Conservation (phyloP, 106 monocot species). For the Hemerocallis citrina region DNA sequence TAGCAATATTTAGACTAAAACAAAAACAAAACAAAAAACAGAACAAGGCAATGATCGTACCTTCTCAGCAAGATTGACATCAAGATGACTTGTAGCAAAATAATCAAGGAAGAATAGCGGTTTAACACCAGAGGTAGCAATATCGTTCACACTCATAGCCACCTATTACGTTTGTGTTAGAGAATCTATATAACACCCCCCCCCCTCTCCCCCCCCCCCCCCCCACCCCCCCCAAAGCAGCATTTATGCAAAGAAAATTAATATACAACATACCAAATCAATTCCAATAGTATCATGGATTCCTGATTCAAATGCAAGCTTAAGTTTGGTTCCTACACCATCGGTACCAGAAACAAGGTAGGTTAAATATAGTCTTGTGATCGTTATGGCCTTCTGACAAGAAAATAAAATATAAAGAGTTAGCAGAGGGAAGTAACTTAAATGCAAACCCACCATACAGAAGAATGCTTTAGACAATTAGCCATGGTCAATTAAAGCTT, state of each 20-base stretch:
- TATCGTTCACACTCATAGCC: constrained; percentile 95
- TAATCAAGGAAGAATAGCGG: constrained; percentile 88
- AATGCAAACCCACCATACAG: too few relatives aligned
- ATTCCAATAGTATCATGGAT: constrained; percentile 89
- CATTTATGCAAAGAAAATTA: too few relatives aligned
- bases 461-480: too few relatives aligned
- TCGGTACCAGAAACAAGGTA: constrained; percentile 90
- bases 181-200: too few relatives aligned
- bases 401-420: too few relatives aligned
- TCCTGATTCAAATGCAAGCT: constrained; percentile 90
- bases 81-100: constrained; percentile 72
- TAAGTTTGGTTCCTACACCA: constrained; percentile 90
- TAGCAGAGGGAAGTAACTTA: too few relatives aligned
- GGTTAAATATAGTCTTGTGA: too few relatives aligned
- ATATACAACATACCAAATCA: constrained; percentile 51
- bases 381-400: too few relatives aligned
- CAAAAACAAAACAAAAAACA: not conserved
- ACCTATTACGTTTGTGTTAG: constrained; percentile 28
- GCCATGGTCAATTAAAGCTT: too few relatives aligned
- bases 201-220: too few relatives aligned
- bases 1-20: too few relatives aligned
- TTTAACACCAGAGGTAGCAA: constrained; percentile 86
- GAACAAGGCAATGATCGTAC: constrained; percentile 11
- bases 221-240: too few relatives aligned
- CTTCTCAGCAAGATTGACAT: constrained; percentile 92